These are phyloP conservation scores for Heterobasidion parviporum DNA, from an alignment of 1,284 basidiomycete genomes.

Conservation along the genomic window DNA sequence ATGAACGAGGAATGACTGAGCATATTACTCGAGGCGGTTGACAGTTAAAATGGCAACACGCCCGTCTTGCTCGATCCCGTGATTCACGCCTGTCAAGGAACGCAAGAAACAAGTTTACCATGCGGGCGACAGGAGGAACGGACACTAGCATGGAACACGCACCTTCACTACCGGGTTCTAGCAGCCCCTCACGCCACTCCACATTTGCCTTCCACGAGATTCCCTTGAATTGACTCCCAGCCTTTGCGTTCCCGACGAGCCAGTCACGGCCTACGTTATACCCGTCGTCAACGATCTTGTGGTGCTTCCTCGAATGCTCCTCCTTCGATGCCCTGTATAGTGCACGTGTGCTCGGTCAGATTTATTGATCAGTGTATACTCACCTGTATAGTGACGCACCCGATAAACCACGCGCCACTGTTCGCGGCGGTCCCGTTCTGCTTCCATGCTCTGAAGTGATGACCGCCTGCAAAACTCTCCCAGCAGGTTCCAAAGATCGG, in stretches of 20 bases:
- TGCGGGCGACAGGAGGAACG: slow-evolving; percentile 1
- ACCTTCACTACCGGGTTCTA: slow-evolving; percentile 61
- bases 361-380: not conserved
- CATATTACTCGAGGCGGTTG: slow-evolving; percentile 19
- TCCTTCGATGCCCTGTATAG: slow-evolving; percentile 61
- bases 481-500: slow-evolving; percentile 37
- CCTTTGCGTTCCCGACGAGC: slow-evolving; percentile 56
- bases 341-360: not conserved
- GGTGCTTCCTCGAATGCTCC: slow-evolving; percentile 56
- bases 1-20: too few relatives aligned
- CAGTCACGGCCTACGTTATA: slow-evolving; percentile 74
- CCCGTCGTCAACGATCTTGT: slow-evolving; percentile 66
- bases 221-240: slow-evolving; percentile 49
- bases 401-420: slow-evolving; percentile 40
- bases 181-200: slow-evolving; percentile 60
- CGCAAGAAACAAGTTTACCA: too few relatives aligned
- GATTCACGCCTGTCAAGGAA: slow-evolving; percentile 54
- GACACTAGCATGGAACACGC: slow-evolving; percentile 10
- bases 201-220: slow-evolving; percentile 67
- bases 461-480: slow-evolving; percentile 38
- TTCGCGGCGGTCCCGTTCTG: slow-evolving; percentile 36
- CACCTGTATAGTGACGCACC: slow-evolving; percentile 20
- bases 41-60: slow-evolving; percentile 71
- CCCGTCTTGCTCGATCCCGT: slow-evolving; percentile 72
- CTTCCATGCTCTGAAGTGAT: slow-evolving; percentile 39